Evolutionary conservation across 2,329 filamentous ascomycete species (phyloP).

Genomic region (Clonostachys byssicola): DNA sequence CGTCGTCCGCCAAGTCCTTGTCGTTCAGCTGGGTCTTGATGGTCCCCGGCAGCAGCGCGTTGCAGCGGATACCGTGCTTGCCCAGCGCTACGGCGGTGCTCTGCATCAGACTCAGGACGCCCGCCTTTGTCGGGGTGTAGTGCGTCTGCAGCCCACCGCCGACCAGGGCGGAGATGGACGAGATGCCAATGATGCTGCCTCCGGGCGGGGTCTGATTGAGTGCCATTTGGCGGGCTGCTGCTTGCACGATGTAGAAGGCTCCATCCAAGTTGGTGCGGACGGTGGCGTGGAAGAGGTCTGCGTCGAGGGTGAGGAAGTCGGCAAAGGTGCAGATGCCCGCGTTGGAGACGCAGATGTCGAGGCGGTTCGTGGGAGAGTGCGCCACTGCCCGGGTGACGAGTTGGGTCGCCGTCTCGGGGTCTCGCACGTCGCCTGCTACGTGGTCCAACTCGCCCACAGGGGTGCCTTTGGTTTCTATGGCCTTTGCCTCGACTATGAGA

Average conservation of each 20-base stretch:
- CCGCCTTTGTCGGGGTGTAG: slow-evolving; percentile 87
- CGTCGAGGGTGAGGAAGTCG: slow-evolving; percentile 73
- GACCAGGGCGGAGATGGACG: slow-evolving; percentile 69
- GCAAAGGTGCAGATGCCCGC: slow-evolving; percentile 86
- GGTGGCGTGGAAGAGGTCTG: slow-evolving; percentile 67
- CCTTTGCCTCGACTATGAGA: slow-evolving; percentile 45
- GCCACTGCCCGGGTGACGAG: slow-evolving; percentile 65
- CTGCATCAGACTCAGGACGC: slow-evolving; percentile 77
- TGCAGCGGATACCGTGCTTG: slow-evolving; percentile 72
- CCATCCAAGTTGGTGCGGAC: slow-evolving; percentile 79
- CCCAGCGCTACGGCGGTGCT: slow-evolving; percentile 76
- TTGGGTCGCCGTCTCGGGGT: slow-evolving; percentile 64
- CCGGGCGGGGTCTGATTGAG: slow-evolving; percentile 55
- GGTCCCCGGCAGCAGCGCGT: slow-evolving; percentile 78
- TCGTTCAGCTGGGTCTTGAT: slow-evolving; percentile 84
- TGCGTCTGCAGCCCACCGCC: slow-evolving; percentile 77
- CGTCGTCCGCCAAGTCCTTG: slow-evolving; percentile 69
- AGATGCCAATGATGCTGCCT: slow-evolving; percentile 76
- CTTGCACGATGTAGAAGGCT: slow-evolving; percentile 84
- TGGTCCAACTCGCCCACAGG: slow-evolving; percentile 56
- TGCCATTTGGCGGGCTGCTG: slow-evolving; percentile 80
- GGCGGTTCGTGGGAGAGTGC: slow-evolving; percentile 34
- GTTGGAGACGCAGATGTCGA: slow-evolving; percentile 83
- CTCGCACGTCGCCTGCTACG: slow-evolving; percentile 72
- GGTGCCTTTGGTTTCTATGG: slow-evolving; percentile 37